These are phyloP conservation scores for Flaveria brownii DNA, from an alignment of 129 eudicot species.

Conservation along the genomic window DNA sequence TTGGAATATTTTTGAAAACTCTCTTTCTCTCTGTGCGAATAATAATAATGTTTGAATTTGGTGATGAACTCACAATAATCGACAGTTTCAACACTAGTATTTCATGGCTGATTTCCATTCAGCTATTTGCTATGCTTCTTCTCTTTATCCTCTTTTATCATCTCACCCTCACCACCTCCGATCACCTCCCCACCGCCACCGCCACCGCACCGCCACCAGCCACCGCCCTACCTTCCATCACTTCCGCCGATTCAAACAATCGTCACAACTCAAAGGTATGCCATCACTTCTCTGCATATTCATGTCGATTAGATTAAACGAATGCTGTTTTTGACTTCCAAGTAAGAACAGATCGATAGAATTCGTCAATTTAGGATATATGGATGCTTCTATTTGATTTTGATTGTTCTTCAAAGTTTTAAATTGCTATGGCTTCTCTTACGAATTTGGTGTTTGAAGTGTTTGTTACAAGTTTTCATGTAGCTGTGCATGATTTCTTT, in stretches of 20 bases:
- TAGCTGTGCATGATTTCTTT: too few species aligned
- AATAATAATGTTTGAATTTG: constrained; percentile 59
- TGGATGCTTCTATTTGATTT: too few species aligned
- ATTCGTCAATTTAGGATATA: neutral
- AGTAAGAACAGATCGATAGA: neutral
- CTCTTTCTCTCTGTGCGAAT: neutral
- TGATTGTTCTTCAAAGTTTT: too few species aligned
- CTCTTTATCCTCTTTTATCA: constrained; percentile 56
- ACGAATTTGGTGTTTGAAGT: neutral
- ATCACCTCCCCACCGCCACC: constrained; percentile 29
- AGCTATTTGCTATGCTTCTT: constrained; percentile 58
- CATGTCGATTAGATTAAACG: neutral
- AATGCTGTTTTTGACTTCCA: neutral
- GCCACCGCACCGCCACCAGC: constrained; percentile 34
- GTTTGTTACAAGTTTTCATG: neutral
- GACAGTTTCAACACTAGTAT: constrained; percentile 52
- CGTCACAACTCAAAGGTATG: constrained; percentile 28
- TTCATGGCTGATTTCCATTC: constrained; percentile 89
- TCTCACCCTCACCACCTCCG: constrained; percentile 37
- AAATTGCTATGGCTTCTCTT: neutral
- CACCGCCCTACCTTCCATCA: constrained; percentile 9
- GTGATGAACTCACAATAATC: constrained; percentile 58
- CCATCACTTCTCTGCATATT: constrained; percentile 2
- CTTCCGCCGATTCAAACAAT: constrained; percentile 7
- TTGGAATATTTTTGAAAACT: neutral